Percentiles rank a stretch among this genome's conserved stretches.
Conservation (phyloP, 176 grass and related monocot species). For the Poa pratensis region DNA sequence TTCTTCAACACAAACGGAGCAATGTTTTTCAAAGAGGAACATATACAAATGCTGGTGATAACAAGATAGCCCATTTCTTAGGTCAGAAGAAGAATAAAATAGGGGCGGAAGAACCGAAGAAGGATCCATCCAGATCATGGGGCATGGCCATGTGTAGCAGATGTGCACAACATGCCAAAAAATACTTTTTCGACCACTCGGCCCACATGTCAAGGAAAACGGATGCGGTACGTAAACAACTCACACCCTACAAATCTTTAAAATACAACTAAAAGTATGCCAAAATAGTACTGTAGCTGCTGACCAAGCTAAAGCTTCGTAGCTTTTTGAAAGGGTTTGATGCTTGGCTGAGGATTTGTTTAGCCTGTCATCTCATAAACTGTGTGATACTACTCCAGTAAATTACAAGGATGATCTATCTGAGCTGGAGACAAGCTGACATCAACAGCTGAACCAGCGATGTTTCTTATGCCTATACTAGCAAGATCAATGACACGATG, state of each 20-base stretch:
- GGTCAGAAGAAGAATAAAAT: not conserved
- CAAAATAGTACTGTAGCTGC: no score
- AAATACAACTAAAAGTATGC: not conserved
- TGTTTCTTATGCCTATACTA: no score
- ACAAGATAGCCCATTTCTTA: not conserved
- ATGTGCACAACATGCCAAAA: constrained; percentile 20
- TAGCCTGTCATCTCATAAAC: no score
- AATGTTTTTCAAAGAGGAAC: not conserved
- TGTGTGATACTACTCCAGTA: no score
- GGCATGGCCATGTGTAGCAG: not conserved
- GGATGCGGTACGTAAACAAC: not conserved
- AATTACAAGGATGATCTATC: no score
- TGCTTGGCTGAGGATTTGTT: no score
- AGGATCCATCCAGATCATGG: constrained; percentile 26
- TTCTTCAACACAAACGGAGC: not conserved
- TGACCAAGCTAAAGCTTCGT: no score
- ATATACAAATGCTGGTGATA: not conserved
- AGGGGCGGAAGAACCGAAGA: not conserved
- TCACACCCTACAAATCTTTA: not conserved
- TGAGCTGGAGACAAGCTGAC: no score
- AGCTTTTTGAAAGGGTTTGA: not conserved
- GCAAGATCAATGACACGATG: no score
- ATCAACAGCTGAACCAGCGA: no score
- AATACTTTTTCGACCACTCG: constrained; percentile 24
- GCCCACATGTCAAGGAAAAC: constrained; percentile 27